phyloP scores from a whole-genome alignment of 192 early-diverging fungal species.

The Coemansia interrupta region DNA sequence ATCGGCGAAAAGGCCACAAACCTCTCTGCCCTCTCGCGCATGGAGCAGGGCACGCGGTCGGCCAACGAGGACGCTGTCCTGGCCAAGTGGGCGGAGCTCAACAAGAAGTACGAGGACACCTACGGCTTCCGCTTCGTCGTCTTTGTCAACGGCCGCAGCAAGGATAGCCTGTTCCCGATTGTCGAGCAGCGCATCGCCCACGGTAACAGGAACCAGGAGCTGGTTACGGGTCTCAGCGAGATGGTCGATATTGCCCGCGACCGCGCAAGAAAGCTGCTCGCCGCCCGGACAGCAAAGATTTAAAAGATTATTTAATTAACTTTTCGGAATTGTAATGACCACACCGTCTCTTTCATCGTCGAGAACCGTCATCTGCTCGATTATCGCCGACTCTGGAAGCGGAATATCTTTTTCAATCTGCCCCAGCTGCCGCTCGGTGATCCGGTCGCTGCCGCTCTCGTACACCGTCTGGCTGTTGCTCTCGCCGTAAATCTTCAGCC shows the following conservation, averaged over 20 bases:
- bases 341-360: slow-evolving; percentile 15
- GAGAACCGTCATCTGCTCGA: slow-evolving; percentile 33
- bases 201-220: slow-evolving; percentile 62
- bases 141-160: slow-evolving; percentile 75
- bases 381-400: slow-evolving; percentile 27
- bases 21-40: slow-evolving; percentile 67
- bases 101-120: slow-evolving; percentile 64
- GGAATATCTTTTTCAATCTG: slow-evolving; percentile 53
- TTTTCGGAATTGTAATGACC: slow-evolving; percentile 31
- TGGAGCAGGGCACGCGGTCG: slow-evolving; percentile 61
- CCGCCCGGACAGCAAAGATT: slow-evolving; percentile 25
- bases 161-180: slow-evolving; percentile 72
- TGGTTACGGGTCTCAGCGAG: slow-evolving; percentile 65
- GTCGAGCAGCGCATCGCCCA: slow-evolving; percentile 65
- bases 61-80: slow-evolving; percentile 58
- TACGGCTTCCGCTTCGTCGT: slow-evolving; percentile 82
- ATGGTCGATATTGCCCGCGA: slow-evolving; percentile 82
- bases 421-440: slow-evolving; percentile 48
- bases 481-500: slow-evolving; percentile 46
- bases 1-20: slow-evolving; percentile 72
- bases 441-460: slow-evolving; percentile 25
- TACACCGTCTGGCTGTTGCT: slow-evolving; percentile 31
- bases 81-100: slow-evolving; percentile 61
- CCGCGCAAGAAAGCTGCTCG: slow-evolving; percentile 65
- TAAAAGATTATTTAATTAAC: slow-evolving; percentile 7